phyloP scores from a whole-genome alignment of 495 filamentous ascomycete species.

The Hypoxylon intermedium region DNA sequence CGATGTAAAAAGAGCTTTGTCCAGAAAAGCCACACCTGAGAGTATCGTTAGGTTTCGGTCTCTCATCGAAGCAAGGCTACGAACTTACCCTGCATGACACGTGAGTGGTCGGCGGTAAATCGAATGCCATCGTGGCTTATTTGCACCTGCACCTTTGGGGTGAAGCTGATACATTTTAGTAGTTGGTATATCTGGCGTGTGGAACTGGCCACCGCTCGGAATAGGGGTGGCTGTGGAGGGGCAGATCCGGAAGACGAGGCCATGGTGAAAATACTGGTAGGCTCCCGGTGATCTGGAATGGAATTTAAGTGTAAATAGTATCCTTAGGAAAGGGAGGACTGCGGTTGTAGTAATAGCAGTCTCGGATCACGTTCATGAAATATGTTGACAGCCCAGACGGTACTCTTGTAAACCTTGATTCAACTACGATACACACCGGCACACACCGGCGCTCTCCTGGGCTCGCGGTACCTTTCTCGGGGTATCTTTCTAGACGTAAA shows the following conservation, averaged over 20 bases:
- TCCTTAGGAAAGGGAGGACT: too few relatives aligned
- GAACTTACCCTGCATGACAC: slow-evolving; percentile 77
- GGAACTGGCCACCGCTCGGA: slow-evolving; percentile 85
- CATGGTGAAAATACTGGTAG: slow-evolving; percentile 11
- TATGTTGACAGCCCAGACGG: slow-evolving; percentile 8
- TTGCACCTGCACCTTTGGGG: slow-evolving; percentile 80
- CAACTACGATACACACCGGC: slow-evolving; percentile 53
- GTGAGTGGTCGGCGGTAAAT: slow-evolving; percentile 83
- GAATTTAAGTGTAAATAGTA: not conserved
- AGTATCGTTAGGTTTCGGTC: slow-evolving; percentile 7
- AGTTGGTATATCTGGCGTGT: slow-evolving; percentile 88
- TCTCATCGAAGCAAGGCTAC: not conserved
- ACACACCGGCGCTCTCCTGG: slow-evolving; percentile 37
- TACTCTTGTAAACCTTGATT: slow-evolving; percentile 36
- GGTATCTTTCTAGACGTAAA: slow-evolving; percentile 84
- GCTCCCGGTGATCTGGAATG: not conserved
- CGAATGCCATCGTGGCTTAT: slow-evolving; percentile 82
- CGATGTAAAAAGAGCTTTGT: slow-evolving; percentile 83
- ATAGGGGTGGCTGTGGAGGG: slow-evolving; percentile 59
- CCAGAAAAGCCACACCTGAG: slow-evolving; percentile 78
- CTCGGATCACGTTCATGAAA: slow-evolving; percentile 26
- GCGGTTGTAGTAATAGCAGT: not conserved
- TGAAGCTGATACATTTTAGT: slow-evolving; percentile 85
- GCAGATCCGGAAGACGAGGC: slow-evolving; percentile 12
- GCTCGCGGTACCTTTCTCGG: slow-evolving; percentile 34